phyloP scores from a whole-genome alignment of 805 yeast species.

The Saturnispora silvae region DNA sequence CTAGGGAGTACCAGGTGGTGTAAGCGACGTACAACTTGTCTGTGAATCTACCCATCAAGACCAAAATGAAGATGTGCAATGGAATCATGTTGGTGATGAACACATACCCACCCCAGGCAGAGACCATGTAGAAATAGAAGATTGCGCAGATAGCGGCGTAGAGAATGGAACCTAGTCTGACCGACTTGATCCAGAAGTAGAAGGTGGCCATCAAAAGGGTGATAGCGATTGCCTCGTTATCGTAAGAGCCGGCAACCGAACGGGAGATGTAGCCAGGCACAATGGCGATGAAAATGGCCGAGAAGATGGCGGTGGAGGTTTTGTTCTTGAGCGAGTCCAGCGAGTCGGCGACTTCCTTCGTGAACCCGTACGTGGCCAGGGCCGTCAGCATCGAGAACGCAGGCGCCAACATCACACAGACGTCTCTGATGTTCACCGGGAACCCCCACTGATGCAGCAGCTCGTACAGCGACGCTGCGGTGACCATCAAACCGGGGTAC shows the following conservation, averaged over 20 bases:
- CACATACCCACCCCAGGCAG: conserved; percentile 99
- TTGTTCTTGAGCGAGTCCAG: conserved; percentile 16
- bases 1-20: conserved; percentile 93
- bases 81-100: conserved; percentile 97
- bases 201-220: conserved; percentile 92
- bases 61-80: conserved; percentile 79
- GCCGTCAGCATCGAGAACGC: conserved; percentile 93
- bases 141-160: conserved; percentile 78
- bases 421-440: conserved; percentile 89
- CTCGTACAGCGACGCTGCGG: conserved; percentile 85
- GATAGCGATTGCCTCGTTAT: conserved; percentile 97
- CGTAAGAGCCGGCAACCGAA: conserved; percentile 97
- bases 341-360: conserved; percentile 81
- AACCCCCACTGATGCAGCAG: conserved; percentile 52
- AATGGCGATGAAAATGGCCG: conserved; percentile 92
- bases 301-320: conserved; percentile 71
- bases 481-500: conserved; percentile 97
- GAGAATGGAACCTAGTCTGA: conserved; percentile 81
- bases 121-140: conserved; percentile 94
- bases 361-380: conserved; percentile 73
- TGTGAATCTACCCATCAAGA: conserved; percentile 90
- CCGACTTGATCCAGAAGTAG: conserved; percentile 89
- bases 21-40: conserved; percentile 80
- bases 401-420: conserved; percentile 94
- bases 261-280: conserved; percentile 98